Base-by-base conservation (phyloP, 345 rosid species). In the Rhodamnia argentea region DNA sequence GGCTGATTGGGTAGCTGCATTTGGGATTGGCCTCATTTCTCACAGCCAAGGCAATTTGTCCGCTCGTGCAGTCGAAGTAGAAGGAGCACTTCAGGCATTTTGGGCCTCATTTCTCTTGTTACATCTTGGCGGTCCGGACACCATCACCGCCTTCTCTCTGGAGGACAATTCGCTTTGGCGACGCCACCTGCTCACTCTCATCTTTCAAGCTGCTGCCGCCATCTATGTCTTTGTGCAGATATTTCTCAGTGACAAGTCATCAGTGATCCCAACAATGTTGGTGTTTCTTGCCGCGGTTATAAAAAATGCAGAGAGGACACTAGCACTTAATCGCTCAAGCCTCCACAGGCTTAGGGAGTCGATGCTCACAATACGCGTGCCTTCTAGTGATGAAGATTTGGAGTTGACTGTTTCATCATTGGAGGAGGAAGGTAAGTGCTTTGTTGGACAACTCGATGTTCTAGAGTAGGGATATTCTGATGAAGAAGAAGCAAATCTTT, bases 251-350 rank as follows among this genome's bases (percentile, higher is more conserved):
- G 44, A 16, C 24, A 32, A 64, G 76, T 64, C 23, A 11, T 13
- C 18, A 4, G 13, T 0, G 7, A 18, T 32, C 6, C 44, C 44
- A 18, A 32, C 13, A 3, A 70, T 32, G 2, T 0, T 70, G 0
- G 47, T 70, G 47, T 32, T 32, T 70, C 3, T 32, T 70, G 78
- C 78, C 0, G 24, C 78, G 1, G 2, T 70, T 16, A 70, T 70
- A 8, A 32, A 32, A 32, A 70, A 32, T 70, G 44, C 4, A 18
- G 44, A 70, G 78, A 70, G 47, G 47, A 32, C 24, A 70, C 5
- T 32, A 3, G 47, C 78, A 18, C 44, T 64, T 70, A 70, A 64
- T 32, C 44, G 16, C 24, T 70, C 78, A 32, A 70, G 78, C 78
- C 13, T 70, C 47, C 3, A 1, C 0, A 32, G 24, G 44, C 1